Base-by-base conservation (phyloP, 2,329 filamentous ascomycete genomes). In the Claviceps capensis region DNA sequence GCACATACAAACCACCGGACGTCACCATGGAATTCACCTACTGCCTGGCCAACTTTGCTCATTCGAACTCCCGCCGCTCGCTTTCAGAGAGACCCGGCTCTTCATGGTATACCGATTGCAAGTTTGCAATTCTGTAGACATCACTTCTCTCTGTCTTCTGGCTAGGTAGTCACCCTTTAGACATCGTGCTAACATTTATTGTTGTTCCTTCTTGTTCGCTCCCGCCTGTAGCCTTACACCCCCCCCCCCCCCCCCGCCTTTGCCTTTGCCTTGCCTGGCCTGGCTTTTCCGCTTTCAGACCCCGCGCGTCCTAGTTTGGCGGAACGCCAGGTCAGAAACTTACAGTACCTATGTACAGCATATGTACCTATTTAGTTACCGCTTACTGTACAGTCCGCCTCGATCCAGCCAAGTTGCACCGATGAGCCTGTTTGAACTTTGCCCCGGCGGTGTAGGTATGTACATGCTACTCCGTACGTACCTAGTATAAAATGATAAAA, bases 331-430 rank as follows among this genome's bases (percentile, higher is more conserved):
- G 16, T 37, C 45, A 40, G 50, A 5, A 14, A 51, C 50, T 26
- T 11, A 17, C 26, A 16, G 37, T 40, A 40, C 1, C 0, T 16
- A 40, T 6, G 37, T 40, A 40, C 2, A 5, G 8, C n/a, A n/a
- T n/a, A 8, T 40, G 37, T 40, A 40, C 23, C 23, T 23, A n/a
- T n/a, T n/a, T n/a, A 23, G 23, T 30, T 30, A 8, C 26, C 26
- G 26, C 26, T 3, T 30, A 30, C 26, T 30, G 26, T 30, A 30
- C 26, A 22, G 22, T 22, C 53, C 51, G 49, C 51, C 49, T 52
- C 50, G 30, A 51, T 47, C 48, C 53, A 57, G 53, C 52, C 19
- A 51, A 47, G 53, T 55, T 54, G 50, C 53, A 51, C 43, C 36
- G 45, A 53, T 43, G 49, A 37, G 48, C 41, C 19, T 22, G 42